A percentile compares a stretch with the other conserved stretches of the same genome.
phyloP scores from a whole-genome alignment of 352 stramenopile species.

The Pythium apleroticum region DNA sequence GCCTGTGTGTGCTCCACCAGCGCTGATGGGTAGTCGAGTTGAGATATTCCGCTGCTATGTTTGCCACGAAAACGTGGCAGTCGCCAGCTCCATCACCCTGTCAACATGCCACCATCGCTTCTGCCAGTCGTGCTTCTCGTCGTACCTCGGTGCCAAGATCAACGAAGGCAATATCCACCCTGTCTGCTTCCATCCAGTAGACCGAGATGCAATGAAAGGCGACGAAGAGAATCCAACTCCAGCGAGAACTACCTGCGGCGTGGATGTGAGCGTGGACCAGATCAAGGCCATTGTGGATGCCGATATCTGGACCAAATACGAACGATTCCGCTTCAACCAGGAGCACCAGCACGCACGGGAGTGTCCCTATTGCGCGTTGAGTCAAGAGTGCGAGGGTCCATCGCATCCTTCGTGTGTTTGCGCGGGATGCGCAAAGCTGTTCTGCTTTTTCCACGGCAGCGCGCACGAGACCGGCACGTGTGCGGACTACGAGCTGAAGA shows the following conservation, averaged over 20 bases:
- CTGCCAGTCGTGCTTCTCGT: conserved; percentile 53
- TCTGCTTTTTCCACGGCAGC: conserved; percentile 23
- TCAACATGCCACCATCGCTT: conserved; percentile 54
- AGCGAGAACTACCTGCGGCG: conserved; percentile 4
- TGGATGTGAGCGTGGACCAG: not conserved
- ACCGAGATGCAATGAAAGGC: not conserved
- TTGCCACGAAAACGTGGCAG: conserved; percentile 54
- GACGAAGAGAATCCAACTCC: not conserved
- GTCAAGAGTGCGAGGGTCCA: conserved; percentile 2
- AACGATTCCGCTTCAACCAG: conserved; percentile 14
- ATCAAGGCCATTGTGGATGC: conserved; percentile 4
- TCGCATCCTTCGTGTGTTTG: conserved; percentile 4
- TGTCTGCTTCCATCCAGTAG: conserved; percentile 48
- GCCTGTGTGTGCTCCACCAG: too few species aligned
- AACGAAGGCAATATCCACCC: conserved; percentile 65
- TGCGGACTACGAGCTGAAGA: conserved; percentile 18
- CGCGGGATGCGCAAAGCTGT: not conserved
- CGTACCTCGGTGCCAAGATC: conserved; percentile 70
- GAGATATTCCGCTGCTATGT: conserved; percentile 74
- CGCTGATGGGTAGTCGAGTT: not conserved
- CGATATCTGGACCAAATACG: conserved; percentile 3
- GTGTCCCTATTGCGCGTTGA: conserved; percentile 17
- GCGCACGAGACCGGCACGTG: conserved; percentile 10
- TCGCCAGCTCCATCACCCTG: conserved; percentile 37
- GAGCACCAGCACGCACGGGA: conserved; percentile 4